Evolutionary conservation across 257 asterid species (phyloP), one percentile per base, ranked within the genome.

Genomic region (Solanum pennellii): DNA sequence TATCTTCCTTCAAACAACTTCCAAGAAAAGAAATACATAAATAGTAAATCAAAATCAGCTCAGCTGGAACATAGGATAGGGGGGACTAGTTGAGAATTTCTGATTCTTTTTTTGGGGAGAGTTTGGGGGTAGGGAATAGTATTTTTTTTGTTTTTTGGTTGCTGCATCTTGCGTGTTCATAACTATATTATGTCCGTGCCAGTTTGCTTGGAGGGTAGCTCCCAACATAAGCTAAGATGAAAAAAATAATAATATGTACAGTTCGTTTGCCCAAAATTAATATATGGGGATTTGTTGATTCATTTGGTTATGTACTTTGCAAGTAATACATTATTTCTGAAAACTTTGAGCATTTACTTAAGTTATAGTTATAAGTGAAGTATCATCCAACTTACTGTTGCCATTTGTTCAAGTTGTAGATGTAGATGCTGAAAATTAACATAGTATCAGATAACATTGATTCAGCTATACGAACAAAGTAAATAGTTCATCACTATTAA

Each of bases 171-270:
- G 29, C 69, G 44, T 82, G 69, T 82, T 31, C 45, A 82, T 82
- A 29, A 82, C 68, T 47, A 47, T 82, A 82, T 82, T 49, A 80
- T 27, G 85, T 60, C 42, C 60, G 1, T 62, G 29, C 21, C 29
- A 47, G 84, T 60, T 45, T 80, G 84, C 37, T 85, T 85, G 66
- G 73, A 56, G 47, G 74, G 88, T 20, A 25, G 35, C 84, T 86
- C 74, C 71, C 71, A 72, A 52, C 74, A 33, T 68, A 82, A 29
- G 87, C 65, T 82, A 47, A 47, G 27, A 52, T 76, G 66, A 11
- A 87, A 86, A 87, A 20, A 69, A 14, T 14, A 14, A 89, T 88
- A 83, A 85, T 89, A 25, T 76, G 94, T 93, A 92, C 94, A 93
- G 94, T 73, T 87, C 59, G 66, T 73, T 80, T n/a, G 44, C 49